Evolutionary conservation across 345 rosid genomes (phyloP), one percentile per base, ranked within the genome.

Genomic region (Populus davidiana): DNA sequence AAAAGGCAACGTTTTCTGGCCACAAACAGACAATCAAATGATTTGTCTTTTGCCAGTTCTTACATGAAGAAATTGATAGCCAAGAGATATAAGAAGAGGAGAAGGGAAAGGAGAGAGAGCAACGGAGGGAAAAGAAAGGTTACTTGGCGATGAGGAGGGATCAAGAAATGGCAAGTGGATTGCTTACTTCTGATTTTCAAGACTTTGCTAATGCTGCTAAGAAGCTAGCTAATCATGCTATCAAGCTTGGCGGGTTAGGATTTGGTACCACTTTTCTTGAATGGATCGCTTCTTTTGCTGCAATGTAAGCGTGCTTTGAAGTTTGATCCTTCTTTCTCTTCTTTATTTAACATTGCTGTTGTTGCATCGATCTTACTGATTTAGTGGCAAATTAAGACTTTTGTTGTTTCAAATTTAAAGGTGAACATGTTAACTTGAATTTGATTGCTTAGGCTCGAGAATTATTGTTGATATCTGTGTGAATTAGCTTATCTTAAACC

Each of bases 221-320:
- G 81, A 88, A 76, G 33, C 84, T 88, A 73, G 82, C 81, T 66
- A 65, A 33, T 67, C 85, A 88, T 50, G 82, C 86, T 14, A 33
- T 86, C 78, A 77, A 54, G 77, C 82, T 86, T 62, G 88, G 85
- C 17, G 86, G 87, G 35, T 76, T 84, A 23, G 87, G 80, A 16
- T 80, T 86, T 43, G 89, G 87, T 14, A 82, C 89, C 50, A 14
- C 81, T 36, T 73, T 86, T 50, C 84, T 84, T 44, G 74, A 84
- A 75, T 86, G 89, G 89, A 23, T 86, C 39, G 89, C 87, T 69
- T 78, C 87, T 49, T 66, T 84, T 61, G 85, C 89, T 67, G 87
- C 86, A 17, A 84, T 84, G 89, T 86, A 80, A 41, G 79, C 23
- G 3, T 31, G 16, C 31, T 13, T 3, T 50, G 5, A 43, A 35